These are phyloP conservation scores for Begonia peltatifolia DNA, from an alignment of 306 rosid genomes.

Conservation along the genomic window DNA sequence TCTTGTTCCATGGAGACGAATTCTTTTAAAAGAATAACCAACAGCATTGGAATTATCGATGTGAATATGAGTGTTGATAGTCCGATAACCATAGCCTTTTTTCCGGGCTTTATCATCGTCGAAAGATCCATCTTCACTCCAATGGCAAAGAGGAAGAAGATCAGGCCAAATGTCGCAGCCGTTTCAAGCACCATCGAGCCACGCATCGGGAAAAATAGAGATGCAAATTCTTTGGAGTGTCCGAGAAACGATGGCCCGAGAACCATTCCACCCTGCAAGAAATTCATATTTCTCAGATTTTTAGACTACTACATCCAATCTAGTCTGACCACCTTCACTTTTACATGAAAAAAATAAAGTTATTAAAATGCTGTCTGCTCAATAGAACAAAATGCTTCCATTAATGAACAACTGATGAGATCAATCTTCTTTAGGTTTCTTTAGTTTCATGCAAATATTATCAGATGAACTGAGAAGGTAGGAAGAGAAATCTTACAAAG, in stretches of 20 bases:
- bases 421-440: no score
- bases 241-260: slow-evolving; percentile 54
- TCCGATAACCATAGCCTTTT: slow-evolving; percentile 25
- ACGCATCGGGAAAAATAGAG: slow-evolving; percentile 24
- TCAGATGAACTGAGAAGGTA: background rate
- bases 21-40: slow-evolving; percentile 1
- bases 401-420: no score
- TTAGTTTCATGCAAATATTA: no score
- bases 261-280: slow-evolving; percentile 32
- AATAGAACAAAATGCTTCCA: no score
- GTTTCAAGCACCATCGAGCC: slow-evolving; percentile 28
- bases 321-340: no score
- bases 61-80: slow-evolving; percentile 15
- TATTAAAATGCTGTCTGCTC: no score
- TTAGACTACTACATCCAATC: no score
- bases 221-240: slow-evolving; percentile 6
- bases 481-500: slow-evolving; percentile 29
- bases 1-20: background rate
- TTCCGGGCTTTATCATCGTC: slow-evolving; percentile 22
- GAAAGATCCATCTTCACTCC: slow-evolving; percentile 30
- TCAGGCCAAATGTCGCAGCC: slow-evolving; percentile 21
- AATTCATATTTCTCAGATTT: no score
- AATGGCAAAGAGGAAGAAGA: slow-evolving; percentile 31
- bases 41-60: slow-evolving; percentile 2
- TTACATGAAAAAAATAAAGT: no score